Evolutionary conservation across 768 basidiomycete genomes (phyloP).

Genomic region (Naganishia antarctica): DNA sequence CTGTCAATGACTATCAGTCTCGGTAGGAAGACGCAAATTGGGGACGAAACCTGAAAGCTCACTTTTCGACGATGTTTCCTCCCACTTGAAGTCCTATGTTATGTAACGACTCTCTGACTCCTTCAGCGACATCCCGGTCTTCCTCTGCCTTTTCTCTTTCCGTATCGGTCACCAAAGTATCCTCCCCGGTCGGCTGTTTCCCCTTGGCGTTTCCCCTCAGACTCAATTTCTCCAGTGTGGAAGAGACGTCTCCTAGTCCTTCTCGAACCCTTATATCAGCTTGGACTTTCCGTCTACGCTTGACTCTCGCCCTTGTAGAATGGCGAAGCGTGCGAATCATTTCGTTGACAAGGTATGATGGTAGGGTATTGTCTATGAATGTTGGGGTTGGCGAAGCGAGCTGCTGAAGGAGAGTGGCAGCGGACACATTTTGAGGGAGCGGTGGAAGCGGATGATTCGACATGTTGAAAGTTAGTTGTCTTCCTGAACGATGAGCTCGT

Average conservation of each 20-base stretch:
- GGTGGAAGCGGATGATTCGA: constrained; percentile 10
- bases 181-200: constrained; percentile 45
- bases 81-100: constrained; percentile 81
- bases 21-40: not conserved
- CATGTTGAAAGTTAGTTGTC: not conserved
- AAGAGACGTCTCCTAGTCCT: constrained; percentile 66
- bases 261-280: constrained; percentile 57
- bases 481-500: not conserved
- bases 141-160: constrained; percentile 52
- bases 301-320: constrained; percentile 68
- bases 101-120: constrained; percentile 65
- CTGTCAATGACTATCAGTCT: constrained; percentile 51
- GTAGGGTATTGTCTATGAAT: constrained; percentile 44
- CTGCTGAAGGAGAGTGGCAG: not conserved
- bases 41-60: constrained; percentile 34
- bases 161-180: constrained; percentile 32
- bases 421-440: constrained; percentile 9
- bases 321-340: constrained; percentile 67
- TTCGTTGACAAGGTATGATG: constrained; percentile 71
- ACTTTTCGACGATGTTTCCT: constrained; percentile 80
- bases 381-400: constrained; percentile 42
- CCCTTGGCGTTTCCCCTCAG: constrained; percentile 45
- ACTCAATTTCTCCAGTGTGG: constrained; percentile 57
- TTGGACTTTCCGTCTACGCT: constrained; percentile 54
- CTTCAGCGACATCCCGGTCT: constrained; percentile 78